phyloP scores from a whole-genome alignment of 2,329 filamentous ascomycete species.

The Xylaria hypoxylon region DNA sequence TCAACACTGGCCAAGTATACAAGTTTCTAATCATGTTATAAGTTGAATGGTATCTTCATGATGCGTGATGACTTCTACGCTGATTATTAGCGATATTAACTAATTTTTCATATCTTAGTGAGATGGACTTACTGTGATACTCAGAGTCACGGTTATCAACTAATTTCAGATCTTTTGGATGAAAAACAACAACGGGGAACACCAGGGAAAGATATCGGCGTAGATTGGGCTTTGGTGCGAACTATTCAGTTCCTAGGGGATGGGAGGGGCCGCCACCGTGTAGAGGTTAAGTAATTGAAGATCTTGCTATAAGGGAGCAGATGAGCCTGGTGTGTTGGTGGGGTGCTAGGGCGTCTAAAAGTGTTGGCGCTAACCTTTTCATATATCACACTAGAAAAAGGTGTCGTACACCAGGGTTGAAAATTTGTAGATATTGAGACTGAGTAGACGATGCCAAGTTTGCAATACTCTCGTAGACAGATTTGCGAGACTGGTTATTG shows the following conservation, averaged over 20 bases:
- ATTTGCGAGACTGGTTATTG: conserved; percentile 1
- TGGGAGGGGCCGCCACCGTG: conserved; percentile 23
- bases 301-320: conserved; percentile 21
- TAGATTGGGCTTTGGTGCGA: conserved; percentile 12
- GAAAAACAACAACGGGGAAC: conserved; percentile 5
- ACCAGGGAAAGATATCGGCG: conserved; percentile 19
- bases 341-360: conserved; percentile 36
- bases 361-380: conserved; percentile 40
- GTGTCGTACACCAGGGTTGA: conserved; percentile 25
- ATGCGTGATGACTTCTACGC: conserved; percentile 4
- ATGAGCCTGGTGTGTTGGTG: conserved; percentile 29
- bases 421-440: conserved; percentile 1
- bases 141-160: not conserved
- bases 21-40: conserved; percentile 44
- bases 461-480: not conserved
- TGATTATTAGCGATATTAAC: conserved; percentile 22
- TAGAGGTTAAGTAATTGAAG: conserved; percentile 22
- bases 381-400: conserved; percentile 35
- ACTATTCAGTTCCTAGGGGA: conserved; percentile 12
- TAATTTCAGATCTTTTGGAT: conserved; percentile 24
- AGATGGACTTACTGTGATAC: conserved; percentile 22
- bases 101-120: not conserved
- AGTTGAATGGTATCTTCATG: conserved; percentile 41
- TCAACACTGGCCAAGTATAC: conserved; percentile 36
- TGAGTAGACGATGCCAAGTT: conserved; percentile 1